These are phyloP conservation scores for Onygena corvina DNA, from an alignment of 2,329 filamentous ascomycete species.

Conservation along the genomic window DNA sequence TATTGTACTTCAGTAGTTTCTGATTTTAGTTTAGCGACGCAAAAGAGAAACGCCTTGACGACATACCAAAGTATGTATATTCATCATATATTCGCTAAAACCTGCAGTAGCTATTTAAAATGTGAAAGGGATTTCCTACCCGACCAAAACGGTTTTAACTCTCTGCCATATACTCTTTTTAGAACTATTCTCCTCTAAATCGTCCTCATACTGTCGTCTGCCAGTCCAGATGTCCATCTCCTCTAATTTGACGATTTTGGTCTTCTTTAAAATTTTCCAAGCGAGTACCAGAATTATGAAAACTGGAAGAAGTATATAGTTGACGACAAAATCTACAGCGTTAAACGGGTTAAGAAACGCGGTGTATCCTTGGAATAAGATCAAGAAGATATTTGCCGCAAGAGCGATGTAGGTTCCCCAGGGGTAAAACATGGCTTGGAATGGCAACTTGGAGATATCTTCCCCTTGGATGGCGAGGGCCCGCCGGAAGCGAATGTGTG, in stretches of 20 bases:
- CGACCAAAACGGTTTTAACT: conserved; percentile 2
- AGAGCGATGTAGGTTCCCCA: conserved; percentile 41
- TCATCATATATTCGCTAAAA: background rate
- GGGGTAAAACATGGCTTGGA: conserved; percentile 39
- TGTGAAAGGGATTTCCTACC: background rate
- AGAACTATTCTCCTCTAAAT: background rate
- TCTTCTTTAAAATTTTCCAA: conserved; percentile 37
- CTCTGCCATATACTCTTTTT: background rate
- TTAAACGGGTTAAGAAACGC: conserved; percentile 41
- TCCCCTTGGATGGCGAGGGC: conserved; percentile 30
- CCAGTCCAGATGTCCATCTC: conserved; percentile 34
- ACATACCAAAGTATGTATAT: background rate
- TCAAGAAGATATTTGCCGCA: conserved; percentile 37
- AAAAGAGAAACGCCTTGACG: background rate
- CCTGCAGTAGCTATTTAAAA: background rate
- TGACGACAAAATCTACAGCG: conserved; percentile 41
- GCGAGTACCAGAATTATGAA: conserved; percentile 37
- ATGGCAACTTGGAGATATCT: conserved; percentile 35
- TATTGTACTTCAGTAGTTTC: background rate
- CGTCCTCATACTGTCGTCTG: conserved; percentile 20
- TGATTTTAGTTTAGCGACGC: background rate
- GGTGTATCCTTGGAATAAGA: conserved; percentile 44
- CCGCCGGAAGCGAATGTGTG: conserved; percentile 33
- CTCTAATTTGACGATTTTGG: conserved; percentile 25
- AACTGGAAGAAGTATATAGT: conserved; percentile 44